Conservation (phyloP, 129 eudicot genomes). For the Centaurea solstitialis region DNA sequence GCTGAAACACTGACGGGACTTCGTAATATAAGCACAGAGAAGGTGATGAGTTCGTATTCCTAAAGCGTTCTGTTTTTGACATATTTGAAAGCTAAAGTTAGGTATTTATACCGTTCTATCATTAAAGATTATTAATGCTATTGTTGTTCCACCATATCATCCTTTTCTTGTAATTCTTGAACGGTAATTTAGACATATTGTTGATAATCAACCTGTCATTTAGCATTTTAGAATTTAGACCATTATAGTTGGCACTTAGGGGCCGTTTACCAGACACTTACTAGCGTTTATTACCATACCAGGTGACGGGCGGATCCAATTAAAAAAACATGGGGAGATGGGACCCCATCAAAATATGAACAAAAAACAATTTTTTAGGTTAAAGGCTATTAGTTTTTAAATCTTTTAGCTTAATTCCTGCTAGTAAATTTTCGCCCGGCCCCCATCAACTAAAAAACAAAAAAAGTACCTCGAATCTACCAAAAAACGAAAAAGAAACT, state of each 20-base stretch:
- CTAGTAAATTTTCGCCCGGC: too few relatives aligned
- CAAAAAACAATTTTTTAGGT: too few relatives aligned
- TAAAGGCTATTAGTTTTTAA: too few relatives aligned
- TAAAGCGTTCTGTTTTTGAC: background rate
- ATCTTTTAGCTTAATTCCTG: too few relatives aligned
- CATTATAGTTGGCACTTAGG: background rate
- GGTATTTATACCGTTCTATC: background rate
- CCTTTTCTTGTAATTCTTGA: background rate
- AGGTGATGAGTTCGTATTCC: slow-evolving; percentile 36
- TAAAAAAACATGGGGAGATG: too few relatives aligned
- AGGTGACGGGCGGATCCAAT: too few relatives aligned
- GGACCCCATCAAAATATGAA: too few relatives aligned
- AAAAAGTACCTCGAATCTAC: too few relatives aligned
- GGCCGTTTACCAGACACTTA: too few relatives aligned
- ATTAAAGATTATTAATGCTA: background rate
- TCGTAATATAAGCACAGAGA: slow-evolving; percentile 55
- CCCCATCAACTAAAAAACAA: too few relatives aligned
- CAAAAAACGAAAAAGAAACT: too few relatives aligned
- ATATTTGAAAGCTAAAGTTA: background rate
- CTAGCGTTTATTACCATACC: too few relatives aligned
- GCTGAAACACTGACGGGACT: slow-evolving; percentile 65
- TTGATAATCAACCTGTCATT: background rate
- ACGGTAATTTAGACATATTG: background rate
- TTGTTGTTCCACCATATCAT: background rate
- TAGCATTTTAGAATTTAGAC: background rate